phyloP scores from a whole-genome alignment of 495 filamentous ascomycete genomes.

The Aspergillus indologenus region DNA sequence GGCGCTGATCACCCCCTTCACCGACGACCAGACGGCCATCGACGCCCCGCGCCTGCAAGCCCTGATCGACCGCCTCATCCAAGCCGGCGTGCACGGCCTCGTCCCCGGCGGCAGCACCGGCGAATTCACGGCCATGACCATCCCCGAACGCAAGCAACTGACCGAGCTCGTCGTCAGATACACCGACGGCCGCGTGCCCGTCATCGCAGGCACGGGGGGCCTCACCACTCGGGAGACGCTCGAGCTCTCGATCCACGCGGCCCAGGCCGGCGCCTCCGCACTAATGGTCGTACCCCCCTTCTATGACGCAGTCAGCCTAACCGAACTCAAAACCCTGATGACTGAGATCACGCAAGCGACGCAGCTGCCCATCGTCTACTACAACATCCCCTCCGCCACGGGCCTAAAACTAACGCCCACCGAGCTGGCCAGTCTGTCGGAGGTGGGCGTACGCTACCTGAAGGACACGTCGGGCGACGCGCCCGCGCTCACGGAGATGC shows the following conservation, averaged over 20 bases:
- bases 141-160: slow-evolving; percentile 37
- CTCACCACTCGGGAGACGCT: slow-evolving; percentile 29
- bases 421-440: slow-evolving; percentile 29
- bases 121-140: slow-evolving; percentile 34
- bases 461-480: slow-evolving; percentile 41
- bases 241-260: slow-evolving; percentile 35
- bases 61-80: slow-evolving; percentile 38
- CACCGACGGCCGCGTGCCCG: slow-evolving; percentile 35
- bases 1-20: slow-evolving; percentile 40
- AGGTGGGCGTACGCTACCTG: slow-evolving; percentile 33
- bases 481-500: slow-evolving; percentile 33
- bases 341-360: slow-evolving; percentile 26
- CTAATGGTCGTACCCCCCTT: slow-evolving; percentile 42
- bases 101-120: slow-evolving; percentile 41
- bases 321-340: slow-evolving; percentile 32
- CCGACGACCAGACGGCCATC: slow-evolving; percentile 31
- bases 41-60: slow-evolving; percentile 29
- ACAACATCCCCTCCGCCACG: slow-evolving; percentile 34
- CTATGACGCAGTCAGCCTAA: slow-evolving; percentile 33
- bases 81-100: slow-evolving; percentile 36
- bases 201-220: slow-evolving; percentile 33
- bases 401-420: slow-evolving; percentile 25
- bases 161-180: slow-evolving; percentile 36
- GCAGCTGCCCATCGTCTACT: slow-evolving; percentile 36
- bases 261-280: slow-evolving; percentile 28